phyloP scores from a whole-genome alignment of 306 rosid genomes.

The Dryas drummondii region DNA sequence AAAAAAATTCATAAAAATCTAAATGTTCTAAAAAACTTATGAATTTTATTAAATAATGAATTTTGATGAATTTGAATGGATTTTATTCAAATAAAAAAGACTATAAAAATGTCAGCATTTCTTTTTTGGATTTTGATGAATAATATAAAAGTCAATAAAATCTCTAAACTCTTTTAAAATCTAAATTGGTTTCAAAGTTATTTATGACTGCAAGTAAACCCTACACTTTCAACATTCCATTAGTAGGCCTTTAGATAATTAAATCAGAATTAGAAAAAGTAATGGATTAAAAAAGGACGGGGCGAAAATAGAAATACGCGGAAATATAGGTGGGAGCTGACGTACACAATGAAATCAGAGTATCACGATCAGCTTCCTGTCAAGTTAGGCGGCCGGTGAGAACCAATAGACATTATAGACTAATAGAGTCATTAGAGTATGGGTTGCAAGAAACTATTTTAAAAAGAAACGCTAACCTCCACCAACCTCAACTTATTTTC shows the following conservation, averaged over 20 bases:
- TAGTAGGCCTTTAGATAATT: not conserved
- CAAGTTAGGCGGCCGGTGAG: slow-evolving; percentile 5
- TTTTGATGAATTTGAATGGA: too few relatives aligned
- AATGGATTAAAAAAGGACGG: not conserved
- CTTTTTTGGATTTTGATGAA: too few relatives aligned
- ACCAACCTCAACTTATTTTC: not conserved
- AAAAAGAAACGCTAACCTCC: not conserved
- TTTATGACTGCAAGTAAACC: not conserved
- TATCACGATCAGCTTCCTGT: not conserved
- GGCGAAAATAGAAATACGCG: slow-evolving; percentile 11
- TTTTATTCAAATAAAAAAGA: too few relatives aligned
- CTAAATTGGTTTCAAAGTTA: too few relatives aligned
- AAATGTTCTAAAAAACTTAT: too few relatives aligned
- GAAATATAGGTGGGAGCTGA: not conserved
- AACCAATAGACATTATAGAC: not conserved
- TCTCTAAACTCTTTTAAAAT: too few relatives aligned
- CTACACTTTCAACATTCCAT: not conserved
- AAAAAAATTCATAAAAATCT: too few relatives aligned
- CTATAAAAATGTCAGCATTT: too few relatives aligned
- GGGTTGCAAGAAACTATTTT: not conserved
- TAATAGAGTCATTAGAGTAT: not conserved
- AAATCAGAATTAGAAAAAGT: too few relatives aligned
- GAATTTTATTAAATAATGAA: too few relatives aligned
- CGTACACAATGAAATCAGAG: not conserved
- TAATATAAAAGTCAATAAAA: too few relatives aligned